These are phyloP conservation scores for Nannochloropsis gaditana DNA, from an alignment of 108 stramenopile genomes.

Conservation along the genomic window DNA sequence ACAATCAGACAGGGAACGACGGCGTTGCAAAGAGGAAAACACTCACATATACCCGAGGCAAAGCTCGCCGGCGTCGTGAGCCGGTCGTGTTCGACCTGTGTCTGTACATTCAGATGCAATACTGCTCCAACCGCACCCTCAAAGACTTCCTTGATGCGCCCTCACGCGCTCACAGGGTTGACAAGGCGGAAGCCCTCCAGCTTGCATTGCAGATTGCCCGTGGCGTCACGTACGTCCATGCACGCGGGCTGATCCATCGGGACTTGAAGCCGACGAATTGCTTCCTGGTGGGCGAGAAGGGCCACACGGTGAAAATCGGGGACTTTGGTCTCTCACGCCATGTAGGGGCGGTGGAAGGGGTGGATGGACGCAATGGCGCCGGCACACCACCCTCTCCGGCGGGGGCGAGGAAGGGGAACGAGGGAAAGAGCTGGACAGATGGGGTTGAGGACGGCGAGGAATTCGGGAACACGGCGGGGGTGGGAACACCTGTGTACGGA, in stretches of 20 bases:
- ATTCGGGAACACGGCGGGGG: slow-evolving; percentile 66
- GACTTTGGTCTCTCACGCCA: slow-evolving; percentile 72
- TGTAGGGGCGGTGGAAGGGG: not conserved
- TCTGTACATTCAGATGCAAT: slow-evolving; percentile 95
- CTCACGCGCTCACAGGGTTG: slow-evolving; percentile 36
- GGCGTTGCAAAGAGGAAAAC: not conserved
- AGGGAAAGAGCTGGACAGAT: not conserved
- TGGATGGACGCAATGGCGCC: not conserved
- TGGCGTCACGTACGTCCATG: slow-evolving; percentile 74
- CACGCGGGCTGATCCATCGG: slow-evolving; percentile 74
- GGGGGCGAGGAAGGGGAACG: not conserved
- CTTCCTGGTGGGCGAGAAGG: slow-evolving; percentile 46
- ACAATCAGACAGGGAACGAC: not conserved
- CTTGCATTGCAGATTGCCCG: slow-evolving; percentile 69
- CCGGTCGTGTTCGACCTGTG: slow-evolving; percentile 45
- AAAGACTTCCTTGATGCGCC: slow-evolving; percentile 59
- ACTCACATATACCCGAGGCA: not conserved
- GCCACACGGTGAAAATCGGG: slow-evolving; percentile 74
- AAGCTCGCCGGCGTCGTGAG: not conserved
- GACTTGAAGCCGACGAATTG: slow-evolving; percentile 72
- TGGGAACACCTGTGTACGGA: slow-evolving; percentile 89
- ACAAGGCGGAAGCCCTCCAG: slow-evolving; percentile 65
- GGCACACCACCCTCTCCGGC: not conserved
- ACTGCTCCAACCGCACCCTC: slow-evolving; percentile 77
- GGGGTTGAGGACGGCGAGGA: slow-evolving; percentile 32